phyloP scores from a whole-genome alignment of 208 protist species.

The Wallacemonas rigidus region DNA sequence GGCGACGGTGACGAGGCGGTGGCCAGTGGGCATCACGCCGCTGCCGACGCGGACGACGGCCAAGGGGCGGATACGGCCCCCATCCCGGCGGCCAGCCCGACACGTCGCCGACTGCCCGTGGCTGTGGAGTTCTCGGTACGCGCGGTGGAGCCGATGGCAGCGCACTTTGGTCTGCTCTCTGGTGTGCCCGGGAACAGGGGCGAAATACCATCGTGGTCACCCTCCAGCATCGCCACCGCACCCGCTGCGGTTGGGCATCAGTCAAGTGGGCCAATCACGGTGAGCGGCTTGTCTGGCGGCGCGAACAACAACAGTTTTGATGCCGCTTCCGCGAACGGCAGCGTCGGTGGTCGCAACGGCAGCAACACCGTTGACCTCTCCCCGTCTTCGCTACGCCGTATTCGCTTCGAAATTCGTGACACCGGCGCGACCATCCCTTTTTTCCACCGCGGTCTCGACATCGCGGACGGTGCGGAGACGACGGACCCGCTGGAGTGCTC shows the following conservation, averaged over 20 bases:
- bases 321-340: not conserved
- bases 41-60: not conserved
- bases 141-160: slow-evolving; percentile 34
- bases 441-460: slow-evolving; percentile 20
- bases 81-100: slow-evolving; percentile 19
- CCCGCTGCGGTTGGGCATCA: not conserved
- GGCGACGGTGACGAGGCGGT: no score
- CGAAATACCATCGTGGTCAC: not conserved
- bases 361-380: slow-evolving; percentile 35
- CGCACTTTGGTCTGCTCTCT: not conserved
- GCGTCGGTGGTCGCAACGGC: slow-evolving; percentile 1
- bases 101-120: slow-evolving; percentile 17
- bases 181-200: not conserved
- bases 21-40: not conserved
- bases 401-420: slow-evolving; percentile 70
- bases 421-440: slow-evolving; percentile 47
- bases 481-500: not conserved
- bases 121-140: slow-evolving; percentile 48
- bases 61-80: not conserved
- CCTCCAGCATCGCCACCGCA: slow-evolving; percentile 3
- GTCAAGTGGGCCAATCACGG: not conserved
- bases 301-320: not conserved
- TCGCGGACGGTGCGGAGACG: not conserved
- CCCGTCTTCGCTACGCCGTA: slow-evolving; percentile 53
- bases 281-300: not conserved